Conservation (phyloP, 306 rosid genomes). For the Pueraria montana region DNA sequence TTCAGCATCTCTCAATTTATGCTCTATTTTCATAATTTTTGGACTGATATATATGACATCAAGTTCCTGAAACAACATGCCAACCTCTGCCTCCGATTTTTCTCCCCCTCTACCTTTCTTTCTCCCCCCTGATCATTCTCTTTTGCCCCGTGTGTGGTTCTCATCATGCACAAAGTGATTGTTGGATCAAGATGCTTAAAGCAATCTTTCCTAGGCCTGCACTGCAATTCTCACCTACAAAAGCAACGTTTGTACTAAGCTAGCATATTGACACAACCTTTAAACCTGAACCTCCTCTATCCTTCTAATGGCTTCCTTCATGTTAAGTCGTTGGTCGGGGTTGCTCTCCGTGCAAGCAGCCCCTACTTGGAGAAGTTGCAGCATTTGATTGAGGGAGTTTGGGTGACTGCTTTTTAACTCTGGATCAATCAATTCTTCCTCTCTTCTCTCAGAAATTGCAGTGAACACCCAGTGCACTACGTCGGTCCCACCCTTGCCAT, state of each 20-base stretch:
- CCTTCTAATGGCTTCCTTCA: conserved; percentile 85
- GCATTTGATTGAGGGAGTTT: conserved; percentile 56
- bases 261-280: conserved; percentile 52
- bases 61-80: background rate
- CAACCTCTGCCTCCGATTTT: background rate
- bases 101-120: conserved; percentile 18
- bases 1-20: conserved; percentile 15
- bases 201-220: conserved; percentile 50
- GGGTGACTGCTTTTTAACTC: conserved; percentile 50
- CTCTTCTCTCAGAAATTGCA: conserved; percentile 63
- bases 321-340: conserved; percentile 67
- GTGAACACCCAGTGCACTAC: conserved; percentile 83
- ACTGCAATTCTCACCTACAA: conserved; percentile 55
- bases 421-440: conserved; percentile 77
- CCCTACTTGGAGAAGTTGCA: conserved; percentile 73
- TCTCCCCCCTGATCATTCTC: background rate
- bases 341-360: conserved; percentile 68
- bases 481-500: conserved; percentile 88
- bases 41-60: background rate
- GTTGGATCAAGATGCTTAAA: conserved; percentile 38
- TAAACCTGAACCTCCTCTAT: conserved; percentile 65
- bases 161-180: conserved; percentile 11
- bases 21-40: conserved; percentile 27
- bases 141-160: background rate
- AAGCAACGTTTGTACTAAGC: conserved; percentile 44